Evolutionary conservation across 176 grass and related monocot species (phyloP).

Genomic region (Dendrocalamus sinicus): DNA sequence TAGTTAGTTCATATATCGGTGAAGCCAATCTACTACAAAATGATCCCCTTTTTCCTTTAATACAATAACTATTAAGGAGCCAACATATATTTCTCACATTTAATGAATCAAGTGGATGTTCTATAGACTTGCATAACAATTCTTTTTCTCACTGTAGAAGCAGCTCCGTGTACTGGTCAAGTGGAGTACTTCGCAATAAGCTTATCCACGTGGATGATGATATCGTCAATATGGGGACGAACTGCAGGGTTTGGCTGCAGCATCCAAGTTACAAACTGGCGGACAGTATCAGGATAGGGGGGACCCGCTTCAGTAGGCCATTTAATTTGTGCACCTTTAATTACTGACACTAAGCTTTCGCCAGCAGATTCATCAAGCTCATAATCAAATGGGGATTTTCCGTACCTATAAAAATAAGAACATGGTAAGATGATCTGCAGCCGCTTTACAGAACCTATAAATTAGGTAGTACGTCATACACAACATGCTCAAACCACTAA

Average conservation of each 20-base stretch:
- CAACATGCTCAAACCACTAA: not conserved
- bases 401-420: constrained; percentile 56
- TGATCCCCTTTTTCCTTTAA: not conserved
- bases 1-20: not conserved
- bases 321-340: constrained; percentile 77
- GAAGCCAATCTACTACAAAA: constrained; percentile 18
- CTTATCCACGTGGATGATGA: constrained; percentile 95
- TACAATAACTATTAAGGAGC: constrained; percentile 36
- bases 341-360: constrained; percentile 60
- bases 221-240: constrained; percentile 77
- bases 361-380: constrained; percentile 76
- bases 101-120: constrained; percentile 47
- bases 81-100: constrained; percentile 38
- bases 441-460: not conserved
- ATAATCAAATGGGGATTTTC: constrained; percentile 87
- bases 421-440: not conserved
- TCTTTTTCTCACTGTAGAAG: constrained; percentile 22
- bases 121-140: constrained; percentile 36
- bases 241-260: constrained; percentile 84
- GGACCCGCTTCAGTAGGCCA: constrained; percentile 59
- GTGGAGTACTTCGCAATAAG: constrained; percentile 73
- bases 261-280: constrained; percentile 87
- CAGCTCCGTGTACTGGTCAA: constrained; percentile 44
- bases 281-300: constrained; percentile 63
- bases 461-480: not conserved